Evolutionary conservation across 2,329 filamentous ascomycete genomes (phyloP), one percentile per base, ranked within the genome.

Genomic region (Fusarium mexicanum): DNA sequence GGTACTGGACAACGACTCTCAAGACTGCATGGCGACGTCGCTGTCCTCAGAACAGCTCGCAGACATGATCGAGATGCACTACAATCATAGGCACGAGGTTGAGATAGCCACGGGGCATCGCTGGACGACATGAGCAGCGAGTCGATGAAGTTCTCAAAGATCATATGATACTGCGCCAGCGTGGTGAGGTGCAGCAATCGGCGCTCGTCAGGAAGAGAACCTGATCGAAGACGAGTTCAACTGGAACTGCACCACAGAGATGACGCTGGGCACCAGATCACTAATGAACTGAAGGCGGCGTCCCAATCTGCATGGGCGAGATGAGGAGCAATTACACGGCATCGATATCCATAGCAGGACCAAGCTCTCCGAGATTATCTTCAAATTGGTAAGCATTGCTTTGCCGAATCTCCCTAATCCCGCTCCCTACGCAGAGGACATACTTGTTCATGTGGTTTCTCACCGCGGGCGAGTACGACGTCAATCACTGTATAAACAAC

Each of bases 1-100:
- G 4, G 0, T 12, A 26, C n/a, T 18, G 6, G n/a, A 24, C 11
- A 6, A 24, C 2, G 33, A 14, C 33, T 8, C 33, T 35, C 0
- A 35, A 5, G 43, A 46, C 22, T 44, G 16, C 11, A 6, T 18
- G 17, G 43, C 11, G n/a, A 18, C n/a, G 11, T 26, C 4, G 5
- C 17, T 13, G n/a, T 26, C 18, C 10, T 8, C 7, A 3, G n/a
- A 46, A 5, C 9, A 46, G 24, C 7, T 13, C 5, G n/a, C 5
- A 46, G 43, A 12, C 2, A 0, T 9, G 11, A 26, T 46, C 5
- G 6, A 41, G 40, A 44, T 12, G 11, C n/a, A 46, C 43, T 8
- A 24, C 2, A 24, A 18, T 7, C 8, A 24, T 1, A 24, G 22
- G 14, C 2, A 12, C 7, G 18, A 44, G n/a, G 11, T 13, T 22